These are phyloP conservation scores for Saccharomyces hybrid DNA, from an alignment of 1,139 yeast genomes.

Conservation along the genomic window DNA sequence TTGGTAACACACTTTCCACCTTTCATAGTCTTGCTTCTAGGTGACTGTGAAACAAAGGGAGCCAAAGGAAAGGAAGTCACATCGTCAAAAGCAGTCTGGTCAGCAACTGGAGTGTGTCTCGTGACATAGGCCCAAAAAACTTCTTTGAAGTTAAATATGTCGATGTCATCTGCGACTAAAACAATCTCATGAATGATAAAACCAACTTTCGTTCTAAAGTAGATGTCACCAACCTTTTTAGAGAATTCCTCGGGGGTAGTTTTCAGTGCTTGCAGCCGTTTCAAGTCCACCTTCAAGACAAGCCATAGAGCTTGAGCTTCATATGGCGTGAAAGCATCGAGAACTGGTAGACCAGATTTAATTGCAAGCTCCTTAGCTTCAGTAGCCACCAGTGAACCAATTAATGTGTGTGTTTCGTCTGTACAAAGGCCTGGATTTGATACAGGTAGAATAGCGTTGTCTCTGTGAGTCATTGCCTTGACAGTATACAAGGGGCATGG, in stretches of 20 bases:
- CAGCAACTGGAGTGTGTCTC: constrained; percentile 21
- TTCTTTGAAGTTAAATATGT: constrained; percentile 19
- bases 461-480: constrained; percentile 17
- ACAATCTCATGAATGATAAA: constrained; percentile 18
- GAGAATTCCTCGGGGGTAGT: constrained; percentile 7
- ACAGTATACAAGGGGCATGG: constrained; percentile 23
- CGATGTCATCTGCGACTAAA: constrained; percentile 23
- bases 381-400: constrained; percentile 19
- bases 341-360: constrained; percentile 10
- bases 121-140: constrained; percentile 24
- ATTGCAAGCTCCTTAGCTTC: constrained; percentile 10
- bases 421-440: constrained; percentile 21
- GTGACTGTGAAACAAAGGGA: constrained; percentile 18
- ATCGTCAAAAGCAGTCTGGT: constrained; percentile 16
- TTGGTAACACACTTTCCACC: constrained; percentile 24
- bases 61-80: constrained; percentile 17
- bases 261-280: constrained; percentile 13
- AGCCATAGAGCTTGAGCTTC: constrained; percentile 22
- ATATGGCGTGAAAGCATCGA: constrained; percentile 21
- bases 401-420: constrained; percentile 25
- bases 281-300: constrained; percentile 15
- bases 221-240: constrained; percentile 15
- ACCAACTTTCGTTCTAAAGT: constrained; percentile 12
- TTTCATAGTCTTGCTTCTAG: constrained; percentile 10
- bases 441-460: constrained; percentile 21